Percentiles rank a stretch among this genome's conserved stretches.
phyloP scores from a whole-genome alignment of 768 basidiomycete genomes.

The Exidia glandulosa region DNA sequence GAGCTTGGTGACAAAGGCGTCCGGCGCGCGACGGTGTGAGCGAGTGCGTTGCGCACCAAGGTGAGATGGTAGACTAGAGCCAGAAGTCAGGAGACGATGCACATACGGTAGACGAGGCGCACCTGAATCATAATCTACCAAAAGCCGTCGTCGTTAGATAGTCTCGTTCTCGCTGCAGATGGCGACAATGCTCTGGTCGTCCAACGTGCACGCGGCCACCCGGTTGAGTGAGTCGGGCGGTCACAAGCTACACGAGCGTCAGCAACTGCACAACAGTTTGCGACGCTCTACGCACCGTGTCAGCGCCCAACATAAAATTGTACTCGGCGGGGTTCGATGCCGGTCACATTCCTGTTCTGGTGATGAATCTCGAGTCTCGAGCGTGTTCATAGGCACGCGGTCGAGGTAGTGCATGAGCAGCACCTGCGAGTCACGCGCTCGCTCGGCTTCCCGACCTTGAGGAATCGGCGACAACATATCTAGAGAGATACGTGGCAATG shows the following conservation, averaged over 20 bases:
- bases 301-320: conserved; percentile 91
- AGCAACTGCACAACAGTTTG: not conserved
- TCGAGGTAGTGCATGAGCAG: conserved; percentile 84
- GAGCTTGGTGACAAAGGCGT: conserved; percentile 77
- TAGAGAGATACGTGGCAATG: conserved; percentile 16
- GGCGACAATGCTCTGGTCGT: conserved; percentile 83
- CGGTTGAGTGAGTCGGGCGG: conserved; percentile 85
- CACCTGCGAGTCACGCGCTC: conserved; percentile 93
- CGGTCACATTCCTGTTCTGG: conserved; percentile 96
- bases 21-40: too few relatives aligned
- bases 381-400: conserved; percentile 84
- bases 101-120: conserved; percentile 5
- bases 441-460: conserved; percentile 90
- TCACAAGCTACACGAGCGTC: conserved; percentile 51
- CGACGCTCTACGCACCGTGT: conserved; percentile 52
- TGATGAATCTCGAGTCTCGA: conserved; percentile 93
- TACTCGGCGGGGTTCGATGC: conserved; percentile 96
- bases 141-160: conserved; percentile 83
- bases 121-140: conserved; percentile 99
- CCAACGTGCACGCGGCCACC: conserved; percentile 74
- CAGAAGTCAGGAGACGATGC: too few relatives aligned
- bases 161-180: conserved; percentile 91
- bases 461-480: conserved; percentile 86
- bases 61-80: too few relatives aligned
- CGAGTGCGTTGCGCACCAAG: too few relatives aligned